Conservation (phyloP, 768 basidiomycete species). For the Tremella yokohamensis region DNA sequence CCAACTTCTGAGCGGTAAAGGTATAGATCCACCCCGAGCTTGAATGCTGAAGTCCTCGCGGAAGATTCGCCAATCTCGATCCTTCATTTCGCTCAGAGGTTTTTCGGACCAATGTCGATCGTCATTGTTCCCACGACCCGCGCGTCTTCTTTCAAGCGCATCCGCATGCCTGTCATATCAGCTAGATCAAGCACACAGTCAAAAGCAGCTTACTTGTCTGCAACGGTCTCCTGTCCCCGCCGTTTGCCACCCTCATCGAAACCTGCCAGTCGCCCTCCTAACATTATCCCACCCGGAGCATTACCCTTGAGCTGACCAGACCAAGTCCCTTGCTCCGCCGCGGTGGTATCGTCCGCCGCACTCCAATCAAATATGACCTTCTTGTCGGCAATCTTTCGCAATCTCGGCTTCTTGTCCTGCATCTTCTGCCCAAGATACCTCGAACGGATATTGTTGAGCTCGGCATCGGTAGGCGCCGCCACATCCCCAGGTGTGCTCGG, state of each 20-base stretch:
- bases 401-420: slow-evolving; percentile 30
- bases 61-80: slow-evolving; percentile 98
- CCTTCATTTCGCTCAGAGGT: slow-evolving; percentile 84
- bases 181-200: slow-evolving; percentile 2
- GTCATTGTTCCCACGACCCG: slow-evolving; percentile 75
- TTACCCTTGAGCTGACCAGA: slow-evolving; percentile 22
- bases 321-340: slow-evolving; percentile 42
- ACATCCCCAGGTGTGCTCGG: slow-evolving; percentile 30
- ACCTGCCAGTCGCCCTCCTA: slow-evolving; percentile 49
- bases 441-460: slow-evolving; percentile 77
- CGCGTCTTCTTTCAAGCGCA: slow-evolving; percentile 73
- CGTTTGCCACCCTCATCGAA: slow-evolving; percentile 41
- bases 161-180: slow-evolving; percentile 63
- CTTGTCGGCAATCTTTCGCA: slow-evolving; percentile 72
- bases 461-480: slow-evolving; percentile 59
- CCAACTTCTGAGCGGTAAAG: slow-evolving; percentile 91
- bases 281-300: slow-evolving; percentile 42
- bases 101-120: slow-evolving; percentile 99
- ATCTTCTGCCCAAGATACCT: slow-evolving; percentile 71
- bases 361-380: slow-evolving; percentile 99
- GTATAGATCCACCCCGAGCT: slow-evolving; percentile 89
- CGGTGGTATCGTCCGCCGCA: slow-evolving; percentile 87
- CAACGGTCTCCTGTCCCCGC: slow-evolving; percentile 19
- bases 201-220: slow-evolving; percentile 20
- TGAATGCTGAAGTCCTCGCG: slow-evolving; percentile 97